These are phyloP conservation scores for Prunella vulgaris DNA, from an alignment of 257 asterid species.

Conservation along the genomic window DNA sequence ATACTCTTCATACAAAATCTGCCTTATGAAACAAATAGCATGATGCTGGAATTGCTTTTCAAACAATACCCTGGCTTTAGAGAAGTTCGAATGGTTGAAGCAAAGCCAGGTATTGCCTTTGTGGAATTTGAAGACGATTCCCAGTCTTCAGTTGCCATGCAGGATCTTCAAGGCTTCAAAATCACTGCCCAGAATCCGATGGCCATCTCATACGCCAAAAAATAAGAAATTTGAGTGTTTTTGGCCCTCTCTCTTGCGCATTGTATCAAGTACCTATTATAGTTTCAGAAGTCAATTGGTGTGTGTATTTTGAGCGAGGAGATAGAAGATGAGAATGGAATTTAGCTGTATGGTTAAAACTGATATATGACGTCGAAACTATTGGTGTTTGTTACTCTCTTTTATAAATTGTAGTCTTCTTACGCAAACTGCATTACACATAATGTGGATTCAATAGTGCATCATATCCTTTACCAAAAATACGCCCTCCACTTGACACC, in stretches of 20 bases:
- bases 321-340: background rate
- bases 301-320: background rate
- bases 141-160: constrained; percentile 93
- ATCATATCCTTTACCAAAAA: no score
- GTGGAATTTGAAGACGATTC: constrained; percentile 88
- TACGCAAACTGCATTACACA: no score
- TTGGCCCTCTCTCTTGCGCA: background rate
- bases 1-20: constrained; percentile 83
- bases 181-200: constrained; percentile 86
- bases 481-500: no score
- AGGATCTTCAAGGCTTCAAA: constrained; percentile 95
- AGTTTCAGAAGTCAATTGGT: constrained; percentile 1
- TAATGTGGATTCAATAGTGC: no score
- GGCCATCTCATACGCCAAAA: constrained; percentile 86
- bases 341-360: constrained; percentile 2
- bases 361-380: background rate
- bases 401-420: no score
- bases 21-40: constrained; percentile 80
- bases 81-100: constrained; percentile 94
- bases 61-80: constrained; percentile 90
- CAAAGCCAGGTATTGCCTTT: constrained; percentile 96
- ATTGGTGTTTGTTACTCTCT: no score
- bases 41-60: constrained; percentile 95
- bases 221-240: constrained; percentile 27
- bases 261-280: background rate